Evolutionary conservation across 371 early-diverging fungal species (phyloP), one percentile per base, ranked within the genome.

Genomic region (Sporodiniella umbellata): DNA sequence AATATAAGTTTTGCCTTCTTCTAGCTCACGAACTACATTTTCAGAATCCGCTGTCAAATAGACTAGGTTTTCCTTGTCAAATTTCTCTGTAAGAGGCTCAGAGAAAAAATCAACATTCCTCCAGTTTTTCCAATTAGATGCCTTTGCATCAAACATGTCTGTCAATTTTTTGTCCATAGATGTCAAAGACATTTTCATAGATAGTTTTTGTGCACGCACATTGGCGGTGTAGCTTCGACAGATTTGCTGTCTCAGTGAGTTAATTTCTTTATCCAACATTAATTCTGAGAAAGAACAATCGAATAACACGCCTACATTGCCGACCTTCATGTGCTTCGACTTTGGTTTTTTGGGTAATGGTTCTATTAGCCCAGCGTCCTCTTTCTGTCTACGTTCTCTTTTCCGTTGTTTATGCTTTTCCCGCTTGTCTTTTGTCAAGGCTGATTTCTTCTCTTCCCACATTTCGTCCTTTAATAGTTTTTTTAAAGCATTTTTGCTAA

Each of bases 41-140:
- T 83, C 80, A 8, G 93, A 86, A 61, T 97, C 98, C 5, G 96
- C 98, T 0, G 93, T 89, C 33, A 96, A 68, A 62, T 96, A 96
- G 3, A 95, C 83, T 22, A 94, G 66, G 22, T 84, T 63, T 1
- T 81, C 78, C 33, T 70, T 79, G 15, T 72, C 71, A 26, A 73
- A 72, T 17, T 65, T 64, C n/a, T 79, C 69, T 18, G 60, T 48
- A 33, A 74, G 75, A 3, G 78, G 53, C 37, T 78, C 68, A 1
- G 66, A 30, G 2, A 53, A 45, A 24, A 63, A 66, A 15, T 75
- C 64, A 17, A 80, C 52, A 12, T 71, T 53, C 22, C 62, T 64
- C 62, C 80, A 80, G 12, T 75, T 70, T 25, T 52, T 54, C 48
- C 67, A 68, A 15, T 64, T 57, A 33, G 73, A 64, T 1, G 64